Conservation (phyloP, 371 early-diverging fungal species). For the Circinella umbellata region DNA sequence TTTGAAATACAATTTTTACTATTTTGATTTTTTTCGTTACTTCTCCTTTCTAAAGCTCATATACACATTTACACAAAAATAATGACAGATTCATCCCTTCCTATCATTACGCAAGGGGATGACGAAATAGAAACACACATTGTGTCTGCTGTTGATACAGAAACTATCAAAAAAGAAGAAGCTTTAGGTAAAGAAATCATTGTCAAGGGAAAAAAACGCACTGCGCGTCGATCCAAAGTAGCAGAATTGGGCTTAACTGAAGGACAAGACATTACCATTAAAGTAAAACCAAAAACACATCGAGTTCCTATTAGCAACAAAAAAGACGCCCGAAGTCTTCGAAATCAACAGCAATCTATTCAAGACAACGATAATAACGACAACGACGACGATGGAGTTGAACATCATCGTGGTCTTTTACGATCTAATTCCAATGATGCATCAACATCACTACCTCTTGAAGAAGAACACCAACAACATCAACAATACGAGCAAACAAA, state of each 20-base stretch:
- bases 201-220: slow-evolving; percentile 4
- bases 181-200: slow-evolving; percentile 33
- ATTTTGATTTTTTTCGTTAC: no score
- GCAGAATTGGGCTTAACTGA: slow-evolving; percentile 18
- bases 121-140: slow-evolving; percentile 61
- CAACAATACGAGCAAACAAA: slow-evolving; percentile 12
- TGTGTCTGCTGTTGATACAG: slow-evolving; percentile 36
- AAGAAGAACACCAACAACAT: slow-evolving; percentile 7
- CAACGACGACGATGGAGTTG: background rate
- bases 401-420: slow-evolving; percentile 15
- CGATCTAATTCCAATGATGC: slow-evolving; percentile 19
- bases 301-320: no score
- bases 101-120: slow-evolving; percentile 35
- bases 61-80: background rate
- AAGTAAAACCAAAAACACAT: background rate
- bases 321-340: no score
- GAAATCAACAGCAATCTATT: slow-evolving; percentile 1
- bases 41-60: background rate
- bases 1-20: no score
- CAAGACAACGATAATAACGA: slow-evolving; percentile 7
- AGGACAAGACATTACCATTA: slow-evolving; percentile 9
- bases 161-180: slow-evolving; percentile 42
- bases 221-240: slow-evolving; percentile 15
- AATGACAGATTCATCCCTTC: slow-evolving; percentile 2
- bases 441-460: background rate